phyloP scores from a whole-genome alignment of 2,329 filamentous ascomycete genomes.

The Plectosphaerella sp. region DNA sequence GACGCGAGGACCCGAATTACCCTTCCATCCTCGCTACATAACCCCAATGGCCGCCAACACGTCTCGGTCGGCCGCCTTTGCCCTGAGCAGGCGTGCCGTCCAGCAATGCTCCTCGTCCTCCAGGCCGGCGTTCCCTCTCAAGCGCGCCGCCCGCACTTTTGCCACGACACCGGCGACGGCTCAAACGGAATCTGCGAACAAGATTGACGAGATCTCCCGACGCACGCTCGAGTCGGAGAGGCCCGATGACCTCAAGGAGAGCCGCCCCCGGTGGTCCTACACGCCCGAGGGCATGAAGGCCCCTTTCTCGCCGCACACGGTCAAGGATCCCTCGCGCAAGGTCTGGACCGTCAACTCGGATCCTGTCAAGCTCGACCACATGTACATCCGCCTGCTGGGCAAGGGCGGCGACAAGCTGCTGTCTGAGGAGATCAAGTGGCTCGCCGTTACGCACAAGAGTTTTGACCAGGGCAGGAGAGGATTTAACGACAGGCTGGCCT shows the following conservation, averaged over 20 bases:
- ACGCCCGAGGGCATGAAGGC: slow-evolving; percentile 69
- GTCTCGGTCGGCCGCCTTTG: slow-evolving; percentile 10
- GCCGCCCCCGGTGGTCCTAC: slow-evolving; percentile 61
- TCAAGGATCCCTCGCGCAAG: slow-evolving; percentile 47
- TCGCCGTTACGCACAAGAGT: slow-evolving; percentile 96
- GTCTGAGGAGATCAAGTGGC: slow-evolving; percentile 91
- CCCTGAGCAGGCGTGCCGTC: slow-evolving; percentile 9
- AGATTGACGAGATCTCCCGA: slow-evolving; percentile 7
- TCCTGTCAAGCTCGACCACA: slow-evolving; percentile 67
- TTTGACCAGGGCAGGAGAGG: slow-evolving; percentile 93
- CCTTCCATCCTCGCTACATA: not conserved
- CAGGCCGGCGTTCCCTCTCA: slow-evolving; percentile 5
- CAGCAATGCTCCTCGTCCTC: slow-evolving; percentile 7
- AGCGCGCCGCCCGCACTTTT: slow-evolving; percentile 7
- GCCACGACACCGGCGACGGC: slow-evolving; percentile 4
- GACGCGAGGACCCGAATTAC: not conserved
- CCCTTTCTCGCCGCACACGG: slow-evolving; percentile 58
- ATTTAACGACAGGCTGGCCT: slow-evolving; percentile 91
- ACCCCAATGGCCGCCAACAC: slow-evolving; percentile 9
- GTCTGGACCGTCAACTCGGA: slow-evolving; percentile 71
- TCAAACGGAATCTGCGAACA: not conserved
- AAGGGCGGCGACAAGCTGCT: slow-evolving; percentile 67
- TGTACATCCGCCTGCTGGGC: slow-evolving; percentile 75
- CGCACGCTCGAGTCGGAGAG: slow-evolving; percentile 4
- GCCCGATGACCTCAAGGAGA: slow-evolving; percentile 5